Percentiles rank a stretch among this genome's conserved stretches.
These are phyloP conservation scores for Podospora appendiculata DNA, from an alignment of 495 filamentous ascomycete genomes.

Conservation along the genomic window DNA sequence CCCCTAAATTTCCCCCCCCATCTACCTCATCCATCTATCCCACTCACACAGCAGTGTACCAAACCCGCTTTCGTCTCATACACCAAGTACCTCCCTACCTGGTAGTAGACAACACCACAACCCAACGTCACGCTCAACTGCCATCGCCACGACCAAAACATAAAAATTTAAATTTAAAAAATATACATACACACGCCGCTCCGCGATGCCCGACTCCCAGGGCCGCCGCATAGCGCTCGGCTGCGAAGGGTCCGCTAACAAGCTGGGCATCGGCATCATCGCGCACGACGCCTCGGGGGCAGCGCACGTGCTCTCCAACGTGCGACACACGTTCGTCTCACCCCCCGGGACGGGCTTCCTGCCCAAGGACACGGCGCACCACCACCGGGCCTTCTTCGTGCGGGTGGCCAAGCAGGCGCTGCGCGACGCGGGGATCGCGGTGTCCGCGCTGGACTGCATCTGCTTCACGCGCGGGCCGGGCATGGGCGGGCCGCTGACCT, in stretches of 20 bases:
- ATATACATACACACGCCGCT: background rate
- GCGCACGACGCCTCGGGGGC: constrained; percentile 54
- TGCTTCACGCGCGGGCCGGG: constrained; percentile 94
- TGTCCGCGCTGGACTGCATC: constrained; percentile 74
- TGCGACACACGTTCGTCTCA: constrained; percentile 87
- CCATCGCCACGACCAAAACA: background rate
- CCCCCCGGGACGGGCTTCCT: constrained; percentile 93
- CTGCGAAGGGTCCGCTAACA: constrained; percentile 96
- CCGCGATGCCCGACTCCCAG: constrained; percentile 6
- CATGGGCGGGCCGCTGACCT: constrained; percentile 93
- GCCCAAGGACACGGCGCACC: constrained; percentile 88
- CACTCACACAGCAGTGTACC: too few species aligned
- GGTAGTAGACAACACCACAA: too few species aligned
- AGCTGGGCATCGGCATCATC: constrained; percentile 91
- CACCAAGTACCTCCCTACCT: too few species aligned
- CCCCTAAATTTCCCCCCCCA: too few species aligned
- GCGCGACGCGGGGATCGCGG: constrained; percentile 51
- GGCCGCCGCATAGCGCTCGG: constrained; percentile 66
- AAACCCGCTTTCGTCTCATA: too few species aligned
- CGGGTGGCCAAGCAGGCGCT: constrained; percentile 71
- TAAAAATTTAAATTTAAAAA: background rate
- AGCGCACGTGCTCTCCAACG: constrained; percentile 79
- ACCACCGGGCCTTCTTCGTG: constrained; percentile 83
- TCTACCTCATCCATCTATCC: too few species aligned
- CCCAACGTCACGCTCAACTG: background rate